Evolutionary conservation across 768 basidiomycete species (phyloP), one percentile per base, ranked within the genome.

Genomic region (Nidula microcarpa): DNA sequence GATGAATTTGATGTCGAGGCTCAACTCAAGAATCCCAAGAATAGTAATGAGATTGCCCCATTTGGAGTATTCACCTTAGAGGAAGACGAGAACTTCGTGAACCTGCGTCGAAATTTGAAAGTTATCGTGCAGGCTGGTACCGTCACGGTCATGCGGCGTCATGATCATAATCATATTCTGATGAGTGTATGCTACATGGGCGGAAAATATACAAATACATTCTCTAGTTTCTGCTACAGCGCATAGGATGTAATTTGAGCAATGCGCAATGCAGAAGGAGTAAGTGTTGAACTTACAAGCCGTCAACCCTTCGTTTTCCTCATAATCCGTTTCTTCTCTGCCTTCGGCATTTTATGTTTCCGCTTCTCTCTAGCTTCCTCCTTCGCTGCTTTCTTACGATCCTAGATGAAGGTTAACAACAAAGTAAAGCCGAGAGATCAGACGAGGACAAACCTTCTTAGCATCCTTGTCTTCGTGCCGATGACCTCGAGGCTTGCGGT

Each of bases 331-430:
- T 92, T 92, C 77, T 98, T 98, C 71, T 96, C 93, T 41, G 88
- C 85, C 66, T 98, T 98, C 45, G 95, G 91, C 78, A 98, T 93
- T 74, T 98, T 98, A 60, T 82, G 77, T 69, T 94, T 92, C 56
- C 96, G 79, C 67, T 82, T 89, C 73, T 97, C 94, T 62, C 86
- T 80, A 37, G 89, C 86, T 67, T 91, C 91, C 52, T 85, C 87
- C 67, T 98, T 98, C 30, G 80, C 82, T 4, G 86, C 85, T 65
- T 91, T 91, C 72, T 98, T 98, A 18, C 95, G 84, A 68, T 95
- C 94, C 94, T 96, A 62, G 53, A 45, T 43, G n/a, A 14, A 17
- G n/a, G 10, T 10, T 35, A 16, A 45, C 11, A 18, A 23, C 16
- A 23, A 45, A 14, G 14, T 32, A 7, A 30, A 9, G 32, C 35